Evolutionary conservation across 2,329 filamentous ascomycete species (phyloP).

Genomic region (Botrytis deweyae): DNA sequence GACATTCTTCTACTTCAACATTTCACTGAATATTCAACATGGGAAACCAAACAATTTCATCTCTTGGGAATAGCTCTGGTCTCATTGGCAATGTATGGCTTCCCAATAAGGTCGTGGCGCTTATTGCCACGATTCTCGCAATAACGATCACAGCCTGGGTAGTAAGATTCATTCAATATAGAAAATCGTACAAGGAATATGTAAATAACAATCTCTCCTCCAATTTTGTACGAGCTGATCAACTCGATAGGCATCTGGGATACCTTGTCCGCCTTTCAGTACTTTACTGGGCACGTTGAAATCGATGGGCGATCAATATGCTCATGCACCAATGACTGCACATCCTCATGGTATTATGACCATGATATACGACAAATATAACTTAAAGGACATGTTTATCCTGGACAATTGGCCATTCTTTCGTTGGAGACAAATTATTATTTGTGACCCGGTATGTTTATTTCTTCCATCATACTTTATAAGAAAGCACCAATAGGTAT

Average conservation of each 20-base stretch:
- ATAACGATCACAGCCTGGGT: background rate
- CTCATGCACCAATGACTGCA: constrained; percentile 5
- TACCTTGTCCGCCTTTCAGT: constrained; percentile 20
- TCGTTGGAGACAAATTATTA: constrained; percentile 16
- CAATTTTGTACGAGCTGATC: background rate
- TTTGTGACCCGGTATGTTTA: constrained; percentile 19
- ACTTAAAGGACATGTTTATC: constrained; percentile 13
- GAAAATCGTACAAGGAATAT: constrained; percentile 13
- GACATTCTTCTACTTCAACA: background rate
- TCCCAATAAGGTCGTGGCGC: background rate
- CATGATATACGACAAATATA: constrained; percentile 17
- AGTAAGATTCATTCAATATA: constrained; percentile 4
- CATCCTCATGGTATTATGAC: constrained; percentile 23
- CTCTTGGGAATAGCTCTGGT: too few relatives aligned
- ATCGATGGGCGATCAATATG: constrained; percentile 13
- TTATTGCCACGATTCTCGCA: background rate
- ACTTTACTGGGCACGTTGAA: constrained; percentile 12
- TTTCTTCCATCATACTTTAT: background rate
- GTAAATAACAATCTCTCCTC: background rate
- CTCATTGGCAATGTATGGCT: background rate
- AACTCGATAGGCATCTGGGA: background rate
- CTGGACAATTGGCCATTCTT: constrained; percentile 22
- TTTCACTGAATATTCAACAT: background rate
- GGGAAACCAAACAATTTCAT: background rate
- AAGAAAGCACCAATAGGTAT: background rate